phyloP scores from a whole-genome alignment of 2,329 filamentous ascomycete species.

The Ophiostoma novo-ulmi region DNA sequence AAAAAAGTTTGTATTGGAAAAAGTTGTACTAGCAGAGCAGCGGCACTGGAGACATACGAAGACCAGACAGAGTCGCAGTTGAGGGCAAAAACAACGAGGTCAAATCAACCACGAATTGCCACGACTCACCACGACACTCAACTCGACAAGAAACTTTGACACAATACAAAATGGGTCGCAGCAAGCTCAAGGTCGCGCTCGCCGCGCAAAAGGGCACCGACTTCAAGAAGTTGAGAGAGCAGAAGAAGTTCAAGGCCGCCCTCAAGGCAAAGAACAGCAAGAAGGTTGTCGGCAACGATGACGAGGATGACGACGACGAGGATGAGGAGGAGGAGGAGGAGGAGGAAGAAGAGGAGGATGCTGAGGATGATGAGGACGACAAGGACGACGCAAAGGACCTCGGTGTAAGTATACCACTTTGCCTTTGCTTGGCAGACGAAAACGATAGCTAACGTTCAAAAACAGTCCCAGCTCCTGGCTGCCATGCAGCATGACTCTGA shows the following conservation, averaged over 20 bases:
- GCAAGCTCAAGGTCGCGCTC: slow-evolving; percentile 51
- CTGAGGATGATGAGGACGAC: slow-evolving; percentile 27
- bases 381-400: slow-evolving; percentile 32
- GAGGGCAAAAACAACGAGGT: not conserved
- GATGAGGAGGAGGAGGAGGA: slow-evolving; percentile 37
- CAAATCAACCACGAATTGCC: not conserved
- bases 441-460: not conserved
- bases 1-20: slow-evolving; percentile 19
- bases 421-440: not conserved
- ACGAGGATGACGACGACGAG: slow-evolving; percentile 34
- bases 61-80: not conserved
- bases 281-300: slow-evolving; percentile 34
- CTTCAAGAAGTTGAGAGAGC: slow-evolving; percentile 48
- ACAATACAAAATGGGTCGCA: slow-evolving; percentile 30
- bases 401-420: not conserved
- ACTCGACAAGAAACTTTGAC: not conserved
- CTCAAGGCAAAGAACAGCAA: slow-evolving; percentile 32
- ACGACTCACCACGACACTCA: not conserved
- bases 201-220: slow-evolving; percentile 52
- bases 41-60: not conserved
- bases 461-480: slow-evolving; percentile 47
- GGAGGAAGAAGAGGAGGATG: slow-evolving; percentile 34
- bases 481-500: slow-evolving; percentile 57
- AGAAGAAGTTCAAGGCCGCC: slow-evolving; percentile 45
- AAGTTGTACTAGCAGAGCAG: not conserved